A percentile compares a stretch with the other conserved stretches of the same genome.
Evolutionary conservation across 352 stramenopile species (phyloP).

Genomic region (Phytophthora podocarpi): DNA sequence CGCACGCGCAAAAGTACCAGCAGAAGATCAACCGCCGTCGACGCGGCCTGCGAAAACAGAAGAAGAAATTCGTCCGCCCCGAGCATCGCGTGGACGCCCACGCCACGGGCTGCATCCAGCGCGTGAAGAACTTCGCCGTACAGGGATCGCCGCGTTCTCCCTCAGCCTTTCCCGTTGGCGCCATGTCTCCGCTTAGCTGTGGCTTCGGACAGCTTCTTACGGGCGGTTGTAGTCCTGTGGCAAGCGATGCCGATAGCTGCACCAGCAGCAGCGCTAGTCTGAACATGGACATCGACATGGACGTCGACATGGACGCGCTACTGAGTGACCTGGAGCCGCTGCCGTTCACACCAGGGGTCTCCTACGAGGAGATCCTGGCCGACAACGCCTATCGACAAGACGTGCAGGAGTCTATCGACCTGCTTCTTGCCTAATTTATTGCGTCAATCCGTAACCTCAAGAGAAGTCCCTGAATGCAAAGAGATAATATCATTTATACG

Average conservation of each 20-base stretch:
- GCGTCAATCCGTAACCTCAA: slow-evolving; percentile 31
- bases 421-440: slow-evolving; percentile 62
- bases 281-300: slow-evolving; percentile 27
- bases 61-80: slow-evolving; percentile 77
- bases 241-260: slow-evolving; percentile 34
- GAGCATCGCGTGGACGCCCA: slow-evolving; percentile 79
- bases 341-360: slow-evolving; percentile 50
- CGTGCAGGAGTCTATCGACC: slow-evolving; percentile 54
- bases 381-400: slow-evolving; percentile 62
- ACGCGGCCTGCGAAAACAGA: slow-evolving; percentile 82
- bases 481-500: slow-evolving; percentile 42
- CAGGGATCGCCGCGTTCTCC: slow-evolving; percentile 55
- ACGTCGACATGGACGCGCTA: slow-evolving; percentile 36
- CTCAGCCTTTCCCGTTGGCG: slow-evolving; percentile 22
- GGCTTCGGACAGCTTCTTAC: slow-evolving; percentile 38
- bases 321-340: slow-evolving; percentile 47
- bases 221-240: slow-evolving; percentile 30
- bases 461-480: slow-evolving; percentile 27
- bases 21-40: slow-evolving; percentile 85
- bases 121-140: slow-evolving; percentile 46
- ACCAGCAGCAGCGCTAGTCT: slow-evolving; percentile 21
- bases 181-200: slow-evolving; percentile 31
- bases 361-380: slow-evolving; percentile 44
- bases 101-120: slow-evolving; percentile 68
- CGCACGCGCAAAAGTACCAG: slow-evolving; percentile 88